phyloP scores from a whole-genome alignment of 768 basidiomycete genomes.

The Rubroboletus satanas region DNA sequence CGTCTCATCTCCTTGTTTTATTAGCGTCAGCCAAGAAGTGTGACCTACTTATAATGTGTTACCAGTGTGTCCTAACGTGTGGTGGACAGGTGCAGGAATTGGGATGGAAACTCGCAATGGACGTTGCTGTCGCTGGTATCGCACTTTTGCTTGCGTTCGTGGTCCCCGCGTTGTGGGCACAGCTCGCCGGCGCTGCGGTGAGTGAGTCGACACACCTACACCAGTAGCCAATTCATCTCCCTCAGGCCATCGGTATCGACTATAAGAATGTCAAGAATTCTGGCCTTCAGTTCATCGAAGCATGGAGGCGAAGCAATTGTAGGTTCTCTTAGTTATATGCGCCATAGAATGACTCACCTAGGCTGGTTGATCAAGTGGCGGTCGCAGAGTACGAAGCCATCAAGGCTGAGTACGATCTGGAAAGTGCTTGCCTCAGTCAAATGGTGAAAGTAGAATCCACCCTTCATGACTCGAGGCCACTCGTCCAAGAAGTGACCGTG shows the following conservation, averaged over 20 bases:
- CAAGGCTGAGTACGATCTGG: slow-evolving; percentile 12
- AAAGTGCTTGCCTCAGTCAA: slow-evolving; percentile 12
- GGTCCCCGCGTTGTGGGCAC: slow-evolving; percentile 8
- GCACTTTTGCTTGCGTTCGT: slow-evolving; percentile 14
- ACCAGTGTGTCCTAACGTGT: not conserved
- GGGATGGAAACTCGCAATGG: slow-evolving; percentile 14
- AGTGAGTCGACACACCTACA: not conserved
- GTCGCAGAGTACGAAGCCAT: not conserved
- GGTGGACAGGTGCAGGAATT: slow-evolving; percentile 14
- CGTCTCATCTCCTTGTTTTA: not conserved
- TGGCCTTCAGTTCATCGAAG: slow-evolving; percentile 7
- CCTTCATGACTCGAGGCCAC: slow-evolving; percentile 10
- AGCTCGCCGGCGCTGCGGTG: slow-evolving; percentile 3
- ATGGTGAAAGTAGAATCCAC: slow-evolving; percentile 14
- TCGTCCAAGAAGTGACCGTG: slow-evolving; percentile 17
- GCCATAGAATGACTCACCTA: not conserved
- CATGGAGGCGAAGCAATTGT: slow-evolving; percentile 4
- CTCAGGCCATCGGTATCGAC: slow-evolving; percentile 6
- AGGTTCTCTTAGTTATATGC: not conserved
- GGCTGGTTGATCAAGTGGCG: slow-evolving; percentile 6
- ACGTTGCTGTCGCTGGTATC: slow-evolving; percentile 14
- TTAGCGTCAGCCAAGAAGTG: slow-evolving; percentile 19
- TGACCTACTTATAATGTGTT: not conserved
- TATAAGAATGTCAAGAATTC: slow-evolving; percentile 1
- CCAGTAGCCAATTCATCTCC: not conserved